These are phyloP conservation scores for Raddia guianensis DNA, from an alignment of 176 grass and related monocot species.

Conservation along the genomic window DNA sequence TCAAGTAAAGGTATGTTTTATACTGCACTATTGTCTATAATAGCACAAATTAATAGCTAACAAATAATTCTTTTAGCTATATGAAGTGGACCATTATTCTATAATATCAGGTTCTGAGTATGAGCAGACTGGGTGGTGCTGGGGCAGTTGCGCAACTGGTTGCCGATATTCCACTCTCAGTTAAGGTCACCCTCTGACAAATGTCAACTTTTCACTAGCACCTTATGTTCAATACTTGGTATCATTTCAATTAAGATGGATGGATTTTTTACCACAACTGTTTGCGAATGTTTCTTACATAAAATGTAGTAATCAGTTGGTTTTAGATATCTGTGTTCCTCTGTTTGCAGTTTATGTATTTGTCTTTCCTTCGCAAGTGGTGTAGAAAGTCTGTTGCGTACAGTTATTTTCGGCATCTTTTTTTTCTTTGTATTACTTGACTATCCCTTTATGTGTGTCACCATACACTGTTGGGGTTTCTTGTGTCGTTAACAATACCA, in stretches of 20 bases:
- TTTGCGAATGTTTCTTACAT: constrained; percentile 9
- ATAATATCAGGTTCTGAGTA: constrained; percentile 72
- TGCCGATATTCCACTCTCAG: constrained; percentile 82
- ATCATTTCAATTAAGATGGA: constrained; percentile 25
- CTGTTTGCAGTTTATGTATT: neutral
- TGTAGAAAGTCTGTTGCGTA: neutral
- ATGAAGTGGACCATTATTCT: constrained; percentile 11
- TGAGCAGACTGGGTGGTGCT: constrained; percentile 92
- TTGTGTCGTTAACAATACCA: constrained; percentile 25
- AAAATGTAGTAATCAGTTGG: constrained; percentile 17
- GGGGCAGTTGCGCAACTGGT: constrained; percentile 87
- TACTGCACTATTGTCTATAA: neutral
- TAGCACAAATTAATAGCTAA: neutral
- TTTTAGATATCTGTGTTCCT: constrained; percentile 8
- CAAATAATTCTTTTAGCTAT: neutral
- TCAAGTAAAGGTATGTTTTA: constrained; percentile 80
- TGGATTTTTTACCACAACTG: constrained; percentile 1
- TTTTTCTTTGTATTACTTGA: neutral
- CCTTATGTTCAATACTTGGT: neutral
- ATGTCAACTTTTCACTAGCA: constrained; percentile 6
- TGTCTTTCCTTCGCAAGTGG: constrained; percentile 1
- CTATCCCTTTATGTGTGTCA: neutral
- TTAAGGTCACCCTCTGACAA: constrained; percentile 54
- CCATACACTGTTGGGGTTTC: constrained; percentile 16
- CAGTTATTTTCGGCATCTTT: neutral